Evolutionary conservation across 441 rosid species (phyloP), one percentile per base, ranked within the genome.

Genomic region (Capsella rubella): DNA sequence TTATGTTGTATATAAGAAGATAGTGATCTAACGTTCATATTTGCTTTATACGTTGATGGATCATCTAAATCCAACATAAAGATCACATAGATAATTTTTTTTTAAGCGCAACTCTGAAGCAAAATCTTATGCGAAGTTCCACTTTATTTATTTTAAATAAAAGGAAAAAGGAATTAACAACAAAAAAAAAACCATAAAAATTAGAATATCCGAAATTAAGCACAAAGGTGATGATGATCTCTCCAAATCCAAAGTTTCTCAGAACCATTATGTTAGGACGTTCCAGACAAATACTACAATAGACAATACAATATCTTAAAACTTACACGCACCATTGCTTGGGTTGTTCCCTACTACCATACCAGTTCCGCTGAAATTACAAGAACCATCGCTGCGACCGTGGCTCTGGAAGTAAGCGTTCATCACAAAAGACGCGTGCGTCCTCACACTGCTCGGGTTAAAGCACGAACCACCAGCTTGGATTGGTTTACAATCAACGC

Each of bases 401-500:
- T 79, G 75, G 13, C 72, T 72, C 75, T 81, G 85, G 65, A 73
- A 84, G 73, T 72, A 84, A 57, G 86, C 79, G 39, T 84, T 82
- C 87, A 84, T 84, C 56, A 74, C 73, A 73, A 67, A 84, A 0
- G 83, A 73, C 3, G 85, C 85, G 5, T 78, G 87, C 5, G 76
- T 57, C 62, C 64, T 72, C 61, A 78, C 16, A 31, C 50, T 82
- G 34, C 32, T 74, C 8, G 82, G 84, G 67, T 75, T 73, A 60
- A 78, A 82, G 82, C 87, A 84, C 4, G 78, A 51, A 3, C 87
- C 85, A 0, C 85, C 84, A 2, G 84, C 67, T 80, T 80, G 84
- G 4, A 80, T 78, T 18, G 87, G 82, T 39, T 42, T 67, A 67
- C 87, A 84, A 21, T 84, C 77, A 55, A 84, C 68, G 1, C 85